Base-by-base conservation (phyloP, 108 stramenopile genomes). In the Conticribra weissflogii region DNA sequence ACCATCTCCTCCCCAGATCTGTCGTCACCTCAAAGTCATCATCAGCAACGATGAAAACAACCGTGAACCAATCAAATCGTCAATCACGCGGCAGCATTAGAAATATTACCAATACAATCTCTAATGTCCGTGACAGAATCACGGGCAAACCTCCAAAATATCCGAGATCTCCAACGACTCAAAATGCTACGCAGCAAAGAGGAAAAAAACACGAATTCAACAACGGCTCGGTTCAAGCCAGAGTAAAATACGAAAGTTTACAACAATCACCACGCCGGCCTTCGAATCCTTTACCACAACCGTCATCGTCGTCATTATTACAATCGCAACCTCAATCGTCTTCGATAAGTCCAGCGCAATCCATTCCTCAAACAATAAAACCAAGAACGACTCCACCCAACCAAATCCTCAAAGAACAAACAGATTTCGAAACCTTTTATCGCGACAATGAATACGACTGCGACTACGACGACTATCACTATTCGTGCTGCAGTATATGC, bases 381-480 rank as follows among this genome's bases (percentile, higher is more conserved):
- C 36, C 36, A 41, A 5, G 50, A 16, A 51, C 21, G 4, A 51
- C 18, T 3, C 21, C 50, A 51, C 19, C 50, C 4, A 8, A n/a
- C 19, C 3, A 22, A 48, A 12, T 45, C 14, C 29, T 24, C 21
- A 29, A 28, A 14, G 25, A 50, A 17, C 17, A 29, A 28, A 8
- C 27, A 0, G 15, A 27, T 5, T 1, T 50, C 24, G 8, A 2
- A 50, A 25, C 17, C 3, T 45, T 9, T 31, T 12, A 58, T 29
- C 14, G 24, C 1, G 18, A 2, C 15, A 24, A 45, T 19, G 62
- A 50, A 63, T 14, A 18, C 2, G 48, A 63, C 14, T 3, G 30
- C 4, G 70, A 66, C 2, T 57, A 66, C 7, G 69, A 71, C 16
- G 77, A 78, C 28, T 69, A 66, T 9, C 63, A 79, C 52, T 64